These are phyloP conservation scores for Blepharisma stoltei DNA, from an alignment of 73 alveolate genomes.

Conservation along the genomic window DNA sequence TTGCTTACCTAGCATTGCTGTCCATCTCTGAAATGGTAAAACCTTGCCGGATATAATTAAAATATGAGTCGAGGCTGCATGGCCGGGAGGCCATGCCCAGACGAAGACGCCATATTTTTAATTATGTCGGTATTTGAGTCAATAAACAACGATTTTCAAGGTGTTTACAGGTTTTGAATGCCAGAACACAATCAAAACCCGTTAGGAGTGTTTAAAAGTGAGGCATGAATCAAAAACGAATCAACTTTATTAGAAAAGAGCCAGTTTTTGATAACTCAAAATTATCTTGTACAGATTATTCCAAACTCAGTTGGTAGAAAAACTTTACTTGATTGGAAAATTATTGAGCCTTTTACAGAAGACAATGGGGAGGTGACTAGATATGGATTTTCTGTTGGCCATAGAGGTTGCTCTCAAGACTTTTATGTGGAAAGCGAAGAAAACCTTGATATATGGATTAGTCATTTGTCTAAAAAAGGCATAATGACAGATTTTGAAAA, in stretches of 20 bases:
- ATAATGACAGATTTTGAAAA: background rate
- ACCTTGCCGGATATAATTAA: too few species aligned
- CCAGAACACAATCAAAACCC: background rate
- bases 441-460: background rate
- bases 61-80: too few species aligned
- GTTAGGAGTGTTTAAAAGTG: background rate
- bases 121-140: too few species aligned
- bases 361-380: background rate
- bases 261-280: background rate
- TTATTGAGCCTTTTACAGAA: background rate
- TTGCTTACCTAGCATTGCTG: too few species aligned
- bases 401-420: background rate
- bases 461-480: background rate
- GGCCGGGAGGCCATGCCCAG: too few species aligned
- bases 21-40: too few species aligned
- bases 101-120: too few species aligned
- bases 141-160: background rate
- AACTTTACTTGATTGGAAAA: background rate
- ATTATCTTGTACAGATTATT: background rate
- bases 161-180: background rate
- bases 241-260: background rate
- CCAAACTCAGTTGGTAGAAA: background rate
- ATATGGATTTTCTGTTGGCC: background rate
- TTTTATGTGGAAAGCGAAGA: background rate
- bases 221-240: background rate